A percentile compares a stretch with the other conserved stretches of the same genome.
phyloP scores from a whole-genome alignment of 1,139 yeast species.

The Hyphopichia khmerensis region DNA sequence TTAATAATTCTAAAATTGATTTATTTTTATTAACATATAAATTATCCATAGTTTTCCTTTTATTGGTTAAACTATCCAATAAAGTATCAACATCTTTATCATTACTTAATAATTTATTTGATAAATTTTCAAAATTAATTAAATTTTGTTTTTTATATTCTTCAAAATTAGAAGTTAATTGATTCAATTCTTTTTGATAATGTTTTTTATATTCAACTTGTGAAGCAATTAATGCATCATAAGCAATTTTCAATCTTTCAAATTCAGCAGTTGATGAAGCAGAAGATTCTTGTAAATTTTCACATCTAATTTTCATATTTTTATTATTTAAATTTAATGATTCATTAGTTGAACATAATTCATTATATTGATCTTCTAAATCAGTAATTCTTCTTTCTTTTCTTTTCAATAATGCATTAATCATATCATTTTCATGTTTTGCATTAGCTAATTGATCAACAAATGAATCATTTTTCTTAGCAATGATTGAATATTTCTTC shows the following conservation, averaged over 20 bases:
- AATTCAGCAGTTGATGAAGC: slow-evolving; percentile 49
- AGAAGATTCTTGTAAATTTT: slow-evolving; percentile 49
- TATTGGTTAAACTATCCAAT: slow-evolving; percentile 41
- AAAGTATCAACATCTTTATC: slow-evolving; percentile 48
- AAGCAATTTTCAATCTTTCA: slow-evolving; percentile 58
- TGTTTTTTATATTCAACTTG: slow-evolving; percentile 57
- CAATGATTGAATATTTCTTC: slow-evolving; percentile 47
- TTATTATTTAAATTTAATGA: slow-evolving; percentile 46
- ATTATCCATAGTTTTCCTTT: slow-evolving; percentile 42
- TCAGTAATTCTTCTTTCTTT: slow-evolving; percentile 65
- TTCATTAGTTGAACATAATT: slow-evolving; percentile 44
- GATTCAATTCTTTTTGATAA: slow-evolving; percentile 37
- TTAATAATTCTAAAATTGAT: slow-evolving; percentile 43
- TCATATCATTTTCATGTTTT: slow-evolving; percentile 70
- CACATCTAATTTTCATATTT: slow-evolving; percentile 49
- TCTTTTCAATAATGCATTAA: slow-evolving; percentile 59
- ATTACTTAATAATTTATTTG: slow-evolving; percentile 28
- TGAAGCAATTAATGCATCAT: slow-evolving; percentile 58
- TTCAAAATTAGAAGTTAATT: slow-evolving; percentile 30
- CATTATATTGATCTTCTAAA: slow-evolving; percentile 55
- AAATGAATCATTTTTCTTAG: slow-evolving; percentile 55
- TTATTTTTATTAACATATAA: slow-evolving; percentile 49
- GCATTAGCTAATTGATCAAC: slow-evolving; percentile 68
- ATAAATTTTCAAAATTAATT: slow-evolving; percentile 27
- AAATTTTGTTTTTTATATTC: slow-evolving; percentile 37